These are phyloP conservation scores for Henningerozyma blattae DNA, from an alignment of 805 yeast genomes.

Conservation along the genomic window DNA sequence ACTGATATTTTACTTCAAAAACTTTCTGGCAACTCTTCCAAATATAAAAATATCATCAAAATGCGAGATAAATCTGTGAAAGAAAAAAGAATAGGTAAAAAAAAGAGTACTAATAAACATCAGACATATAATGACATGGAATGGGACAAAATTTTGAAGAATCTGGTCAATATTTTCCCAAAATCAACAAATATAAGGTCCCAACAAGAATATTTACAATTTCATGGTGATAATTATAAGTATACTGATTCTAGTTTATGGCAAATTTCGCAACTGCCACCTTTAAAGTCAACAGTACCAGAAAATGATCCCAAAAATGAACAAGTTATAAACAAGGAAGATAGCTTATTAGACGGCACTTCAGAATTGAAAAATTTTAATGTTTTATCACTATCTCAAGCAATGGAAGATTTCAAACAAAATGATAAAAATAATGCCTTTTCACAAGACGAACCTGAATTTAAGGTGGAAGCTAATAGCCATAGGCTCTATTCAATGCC, in stretches of 20 bases:
- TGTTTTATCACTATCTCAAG: slow-evolving; percentile 18
- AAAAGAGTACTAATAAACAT: slow-evolving; percentile 1
- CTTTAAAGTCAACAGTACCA: slow-evolving; percentile 2
- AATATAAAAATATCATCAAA: slow-evolving; percentile 16
- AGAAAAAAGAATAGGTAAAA: not conserved
- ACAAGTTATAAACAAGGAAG: not conserved
- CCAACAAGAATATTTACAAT: slow-evolving; percentile 11
- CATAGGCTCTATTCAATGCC: no score
- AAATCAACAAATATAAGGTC: no score
- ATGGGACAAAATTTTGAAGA: slow-evolving; percentile 14
- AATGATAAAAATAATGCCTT: not conserved
- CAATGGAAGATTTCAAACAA: slow-evolving; percentile 12
- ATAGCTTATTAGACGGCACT: not conserved
- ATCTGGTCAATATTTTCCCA: slow-evolving; percentile 14
- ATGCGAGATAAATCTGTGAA: slow-evolving; percentile 1
- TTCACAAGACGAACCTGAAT: no score
- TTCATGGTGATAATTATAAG: slow-evolving; percentile 14
- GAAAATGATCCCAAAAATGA: not conserved
- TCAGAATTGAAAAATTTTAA: slow-evolving; percentile 3
- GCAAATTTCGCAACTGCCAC: slow-evolving; percentile 15
- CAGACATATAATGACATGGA: slow-evolving; percentile 21
- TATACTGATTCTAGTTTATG: slow-evolving; percentile 9
- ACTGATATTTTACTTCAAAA: slow-evolving; percentile 11
- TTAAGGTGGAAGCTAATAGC: no score
- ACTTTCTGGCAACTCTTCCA: slow-evolving; percentile 23